Base-by-base conservation (phyloP, 768 basidiomycete genomes). In the Lactarius deliciosus region DNA sequence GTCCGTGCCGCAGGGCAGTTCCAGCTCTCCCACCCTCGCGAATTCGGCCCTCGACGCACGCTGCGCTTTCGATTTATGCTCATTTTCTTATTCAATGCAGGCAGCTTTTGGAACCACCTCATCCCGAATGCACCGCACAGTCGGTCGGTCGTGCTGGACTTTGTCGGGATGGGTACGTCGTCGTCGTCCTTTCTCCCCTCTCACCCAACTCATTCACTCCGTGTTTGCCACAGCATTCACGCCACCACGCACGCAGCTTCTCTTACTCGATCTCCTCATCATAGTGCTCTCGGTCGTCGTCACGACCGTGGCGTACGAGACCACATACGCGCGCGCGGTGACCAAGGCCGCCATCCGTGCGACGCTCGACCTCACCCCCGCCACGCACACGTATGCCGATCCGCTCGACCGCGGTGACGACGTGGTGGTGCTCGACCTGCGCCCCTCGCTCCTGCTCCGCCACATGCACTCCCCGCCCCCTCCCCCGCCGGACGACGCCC, bases 101-200 rank as follows among this genome's bases (percentile, higher is more conserved):
- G 85, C 38, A 83, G 81, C 69, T 66, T 92, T 43, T 90, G 86
- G 84, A 78, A 77, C 41, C 91, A 93, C 71, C 79, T 82, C 63
- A 79, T 78, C 36, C 75, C 80, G 45, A 83, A 83, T 5, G 77
- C 83, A 61, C 74, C 80, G 34, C 82, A 87, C 64, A 85, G 86
- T n/a, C 81, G 86, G 70, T 79, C 83, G 11, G 76, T 91, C 72
- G 75, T 93, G 40, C 84, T 93, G 66, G 91, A 92, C 74, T 92
- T 92, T 72, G 83, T 92, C 65, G 91, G 91, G 63, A 81, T 86
- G 80, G 85, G 91, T 92, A 71, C 59, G 87, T 22, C 11, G 47
- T 22, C 47, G 10, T 50, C 54, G 45, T 34, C 34, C 9, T 34
- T 60, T 40, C 15, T 38, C 9, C 7, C 43, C 20, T 13, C 40